Conservation (phyloP, 495 filamentous ascomycete genomes). For the Penicillium cataractarum region DNA sequence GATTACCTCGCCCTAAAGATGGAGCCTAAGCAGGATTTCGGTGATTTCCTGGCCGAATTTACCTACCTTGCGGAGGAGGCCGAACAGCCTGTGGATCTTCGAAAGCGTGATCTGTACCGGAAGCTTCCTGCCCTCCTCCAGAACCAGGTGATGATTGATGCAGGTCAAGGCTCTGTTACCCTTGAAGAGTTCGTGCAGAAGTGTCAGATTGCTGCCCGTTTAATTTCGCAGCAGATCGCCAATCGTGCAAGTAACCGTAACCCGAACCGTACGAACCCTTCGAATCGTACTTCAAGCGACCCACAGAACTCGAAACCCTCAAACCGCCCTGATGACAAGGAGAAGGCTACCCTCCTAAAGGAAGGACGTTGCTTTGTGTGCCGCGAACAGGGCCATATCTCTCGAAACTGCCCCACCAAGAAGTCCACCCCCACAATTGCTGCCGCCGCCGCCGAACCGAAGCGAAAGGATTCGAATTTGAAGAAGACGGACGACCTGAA, state of each 20-base stretch:
- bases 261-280: background rate
- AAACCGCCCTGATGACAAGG: background rate
- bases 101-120: background rate
- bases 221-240: background rate
- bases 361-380: background rate
- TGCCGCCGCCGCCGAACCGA: background rate
- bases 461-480: background rate
- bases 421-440: background rate
- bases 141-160: background rate
- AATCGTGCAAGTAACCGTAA: background rate
- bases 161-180: background rate
- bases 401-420: background rate
- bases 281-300: background rate
- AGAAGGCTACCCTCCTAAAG: background rate
- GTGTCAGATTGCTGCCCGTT: background rate
- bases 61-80: background rate
- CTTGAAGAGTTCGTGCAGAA: background rate
- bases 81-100: background rate
- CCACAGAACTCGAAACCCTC: background rate
- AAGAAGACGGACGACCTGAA: background rate
- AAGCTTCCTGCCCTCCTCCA: background rate
- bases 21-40: background rate
- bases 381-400: background rate
- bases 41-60: conserved; percentile 1
- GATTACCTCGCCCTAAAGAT: background rate